Base-by-base conservation (phyloP, 768 basidiomycete species). In the Boletus barrowsii region DNA sequence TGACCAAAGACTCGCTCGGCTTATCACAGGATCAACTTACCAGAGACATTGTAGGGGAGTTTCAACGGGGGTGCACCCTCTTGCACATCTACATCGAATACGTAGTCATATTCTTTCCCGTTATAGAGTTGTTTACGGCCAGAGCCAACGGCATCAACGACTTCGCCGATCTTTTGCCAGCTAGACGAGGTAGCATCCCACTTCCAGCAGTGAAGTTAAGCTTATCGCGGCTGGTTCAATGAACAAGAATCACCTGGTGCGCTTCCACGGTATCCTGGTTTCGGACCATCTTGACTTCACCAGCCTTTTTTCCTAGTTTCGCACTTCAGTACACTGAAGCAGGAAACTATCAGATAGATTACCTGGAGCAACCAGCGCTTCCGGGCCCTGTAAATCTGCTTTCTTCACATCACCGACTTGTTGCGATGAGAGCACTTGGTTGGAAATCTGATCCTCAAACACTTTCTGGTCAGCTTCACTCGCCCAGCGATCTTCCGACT, bases 1-100 rank as follows among this genome's bases (percentile, higher is more conserved):
- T 60, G 55, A 59, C 18, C 20, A 22, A 32, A 47, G 40, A 42
- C 41, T 4, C 44, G 14, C 18, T 33, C 18, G 32, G 39, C 30
- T 9, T 14, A 33, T 17, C 39, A 46, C 13, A 24, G 29, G 22
- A 36, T 5, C 37, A 29, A 68, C 80, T 52, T 57, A 90, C 94
- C 95, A 42, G 83, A 81, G 24, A 82, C 84, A 68, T 98, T 98
- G 70, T 91, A 98, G 0, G 96, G 96, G 20, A 99, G 79, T 66
- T 98, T 98, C 59, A 98, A 76, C 8, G 95, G 87, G 11, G 96
- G 95, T 15, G 83, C 84, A 3, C 94, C 95, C 55, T 97, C 96
- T 64, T 92, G 81, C 26, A 98, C 87, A 64, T 98, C 97, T 35
- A 99, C 95, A 65, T 97, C 95, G 64, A 98, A 98, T n/a, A 99